Base-by-base conservation (phyloP, 192 early-diverging fungal genomes). In the Obelidium mucronatum region DNA sequence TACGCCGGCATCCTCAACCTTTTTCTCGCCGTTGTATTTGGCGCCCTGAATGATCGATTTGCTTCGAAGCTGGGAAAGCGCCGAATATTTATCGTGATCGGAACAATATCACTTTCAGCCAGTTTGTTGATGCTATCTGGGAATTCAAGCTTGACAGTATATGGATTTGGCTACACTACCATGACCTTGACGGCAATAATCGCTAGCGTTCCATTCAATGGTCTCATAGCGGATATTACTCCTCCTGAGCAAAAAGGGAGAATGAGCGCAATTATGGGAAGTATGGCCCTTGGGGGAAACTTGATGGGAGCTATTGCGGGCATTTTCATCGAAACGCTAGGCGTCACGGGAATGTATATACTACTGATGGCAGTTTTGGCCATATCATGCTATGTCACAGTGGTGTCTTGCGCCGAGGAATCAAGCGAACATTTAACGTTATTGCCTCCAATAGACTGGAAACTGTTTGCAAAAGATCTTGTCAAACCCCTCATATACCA, bases 171-270 rank as follows among this genome's bases (percentile, higher is more conserved):
- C 34, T 85, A 81, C 54, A 35, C 69, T n/a, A 2, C 53, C 22
- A 56, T 85, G 55, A 83, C 73, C 6, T 37, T 79, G 5, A 30
- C 59, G 6, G 74, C 80, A 17, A 73, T 81, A 5, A 48, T 82
- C 22, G 56, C 74, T 1, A 73, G 67, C n/a, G 82, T 85, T 22
- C 84, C 84, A 1, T 85, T 85, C 69, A 85, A 85, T 48, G 84
- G 82, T 0, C 63, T 83, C 15, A 39, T 85, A 17, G 80, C 84
- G 19, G 84, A 86, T 53, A 67, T 82, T 6, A 79, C 84, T 4
- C 81, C 81, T 3, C 59, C 58, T n/a, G 80, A 80, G 17, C 82
- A 83, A 40, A 84, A 80, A 40, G 80, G 65, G 0, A 55, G 40
- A 28, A 76, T 84, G 31, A 80, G 78, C 8, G 75, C 80, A 6